Evolutionary conservation across 1,284 basidiomycete genomes (phyloP).

Genomic region (Fomes fomentarius): DNA sequence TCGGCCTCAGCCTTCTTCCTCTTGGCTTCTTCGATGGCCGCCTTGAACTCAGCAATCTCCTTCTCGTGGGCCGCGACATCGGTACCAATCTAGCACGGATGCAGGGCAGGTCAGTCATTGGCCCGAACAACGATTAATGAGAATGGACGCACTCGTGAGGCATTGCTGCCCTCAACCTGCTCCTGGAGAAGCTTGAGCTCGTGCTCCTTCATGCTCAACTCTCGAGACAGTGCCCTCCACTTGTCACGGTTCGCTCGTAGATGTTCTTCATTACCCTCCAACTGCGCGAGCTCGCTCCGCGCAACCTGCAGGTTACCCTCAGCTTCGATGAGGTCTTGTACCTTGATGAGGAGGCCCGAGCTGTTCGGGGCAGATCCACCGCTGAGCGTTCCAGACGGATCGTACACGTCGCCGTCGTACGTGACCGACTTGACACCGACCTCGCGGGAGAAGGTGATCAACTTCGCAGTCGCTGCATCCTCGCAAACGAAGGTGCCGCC

Average conservation of each 20-base stretch:
- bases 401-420: constrained; percentile 94
- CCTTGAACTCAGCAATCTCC: constrained; percentile 68
- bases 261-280: constrained; percentile 62
- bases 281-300: constrained; percentile 50
- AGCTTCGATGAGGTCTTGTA: constrained; percentile 78
- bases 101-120: not conserved
- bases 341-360: constrained; percentile 80
- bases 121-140: not conserved
- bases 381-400: constrained; percentile 92
- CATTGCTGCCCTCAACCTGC: constrained; percentile 89
- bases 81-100: constrained; percentile 63
- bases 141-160: constrained; percentile 69
- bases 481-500: constrained; percentile 92
- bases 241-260: constrained; percentile 63
- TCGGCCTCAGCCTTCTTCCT: constrained; percentile 79
- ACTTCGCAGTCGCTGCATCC: constrained; percentile 87
- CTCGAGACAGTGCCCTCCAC: constrained; percentile 71
- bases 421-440: constrained; percentile 88
- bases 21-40: constrained; percentile 68
- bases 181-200: constrained; percentile 84
- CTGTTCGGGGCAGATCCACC: constrained; percentile 87
- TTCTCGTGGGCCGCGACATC: constrained; percentile 81
- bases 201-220: constrained; percentile 90
- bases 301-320: constrained; percentile 62
- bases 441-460: constrained; percentile 81